A percentile compares a stretch with the other conserved stretches of the same genome.
Evolutionary conservation across 306 rosid genomes (phyloP).

Genomic region (Boehmeria nivea): DNA sequence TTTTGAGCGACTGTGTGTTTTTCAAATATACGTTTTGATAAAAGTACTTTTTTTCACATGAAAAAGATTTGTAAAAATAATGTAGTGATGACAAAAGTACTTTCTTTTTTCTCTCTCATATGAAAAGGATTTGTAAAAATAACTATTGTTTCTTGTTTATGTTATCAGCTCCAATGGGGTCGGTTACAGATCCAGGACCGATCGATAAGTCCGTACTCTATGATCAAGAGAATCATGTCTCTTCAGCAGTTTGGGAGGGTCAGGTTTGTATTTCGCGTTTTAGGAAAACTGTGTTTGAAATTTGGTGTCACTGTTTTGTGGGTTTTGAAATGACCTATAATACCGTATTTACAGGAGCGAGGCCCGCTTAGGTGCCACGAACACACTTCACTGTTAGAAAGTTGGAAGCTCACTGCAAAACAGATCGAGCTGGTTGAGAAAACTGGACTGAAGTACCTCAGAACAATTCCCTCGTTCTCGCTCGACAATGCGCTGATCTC

Average conservation of each 20-base stretch:
- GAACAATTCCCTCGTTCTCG: conserved; percentile 72
- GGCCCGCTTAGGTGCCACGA: conserved; percentile 89
- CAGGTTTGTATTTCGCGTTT: conserved; percentile 34
- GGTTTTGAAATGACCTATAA: too few relatives aligned
- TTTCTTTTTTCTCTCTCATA: too few relatives aligned
- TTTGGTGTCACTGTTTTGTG: too few relatives aligned
- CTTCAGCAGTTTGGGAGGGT: conserved; percentile 91
- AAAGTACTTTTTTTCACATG: too few relatives aligned
- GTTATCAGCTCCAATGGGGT: conserved; percentile 40
- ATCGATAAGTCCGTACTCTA: conserved; percentile 58
- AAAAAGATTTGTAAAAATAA: too few relatives aligned
- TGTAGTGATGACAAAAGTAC: too few relatives aligned
- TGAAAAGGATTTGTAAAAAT: too few relatives aligned
- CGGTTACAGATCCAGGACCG: conserved; percentile 69
- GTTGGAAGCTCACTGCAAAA: conserved; percentile 69
- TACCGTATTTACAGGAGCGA: conserved; percentile 78
- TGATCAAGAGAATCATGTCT: conserved; percentile 89
- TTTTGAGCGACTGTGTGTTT: too few relatives aligned
- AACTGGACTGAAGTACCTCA: conserved; percentile 66
- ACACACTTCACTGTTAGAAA: conserved; percentile 84
- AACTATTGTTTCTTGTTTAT: conserved; percentile 7
- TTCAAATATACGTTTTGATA: too few relatives aligned
- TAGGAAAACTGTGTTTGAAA: too few relatives aligned
- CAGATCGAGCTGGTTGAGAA: conserved; percentile 73
- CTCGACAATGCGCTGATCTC: conserved; percentile 88